phyloP scores from a whole-genome alignment of 75 land plant genomes.

The Sequoia sempervirens region DNA sequence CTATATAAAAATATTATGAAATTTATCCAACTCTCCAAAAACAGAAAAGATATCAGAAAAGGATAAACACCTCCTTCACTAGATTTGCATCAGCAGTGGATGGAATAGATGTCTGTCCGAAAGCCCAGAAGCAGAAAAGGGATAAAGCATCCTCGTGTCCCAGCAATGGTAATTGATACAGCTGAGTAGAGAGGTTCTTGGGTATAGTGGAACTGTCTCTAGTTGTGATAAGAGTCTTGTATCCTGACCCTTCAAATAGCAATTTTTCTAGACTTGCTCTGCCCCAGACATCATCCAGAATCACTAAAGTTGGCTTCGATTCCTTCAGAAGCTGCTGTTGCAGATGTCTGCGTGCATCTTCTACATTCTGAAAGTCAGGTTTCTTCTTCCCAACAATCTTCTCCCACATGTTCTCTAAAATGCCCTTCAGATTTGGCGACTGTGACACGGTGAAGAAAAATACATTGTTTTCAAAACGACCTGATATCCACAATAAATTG shows the following conservation, averaged over 20 bases:
- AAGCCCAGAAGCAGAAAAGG: slow-evolving; percentile 50
- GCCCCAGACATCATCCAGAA: slow-evolving; percentile 66
- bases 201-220: slow-evolving; percentile 24
- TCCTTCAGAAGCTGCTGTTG: neutral
- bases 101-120: slow-evolving; percentile 37
- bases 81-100: slow-evolving; percentile 21
- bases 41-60: neutral
- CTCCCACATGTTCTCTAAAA: slow-evolving; percentile 26
- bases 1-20: neutral
- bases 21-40: neutral
- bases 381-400: neutral
- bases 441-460: slow-evolving; percentile 56
- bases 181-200: neutral
- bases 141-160: slow-evolving; percentile 37
- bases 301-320: slow-evolving; percentile 16
- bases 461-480: slow-evolving; percentile 24
- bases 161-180: slow-evolving; percentile 36
- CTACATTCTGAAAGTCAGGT: neutral
- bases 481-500: slow-evolving; percentile 13
- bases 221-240: slow-evolving; percentile 41
- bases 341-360: neutral
- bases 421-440: slow-evolving; percentile 25
- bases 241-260: slow-evolving; percentile 24
- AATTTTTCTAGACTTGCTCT: slow-evolving; percentile 28
- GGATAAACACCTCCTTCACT: slow-evolving; percentile 37